phyloP scores from a whole-genome alignment of 768 basidiomycete genomes.

The Sporobolomyces roseus region DNA sequence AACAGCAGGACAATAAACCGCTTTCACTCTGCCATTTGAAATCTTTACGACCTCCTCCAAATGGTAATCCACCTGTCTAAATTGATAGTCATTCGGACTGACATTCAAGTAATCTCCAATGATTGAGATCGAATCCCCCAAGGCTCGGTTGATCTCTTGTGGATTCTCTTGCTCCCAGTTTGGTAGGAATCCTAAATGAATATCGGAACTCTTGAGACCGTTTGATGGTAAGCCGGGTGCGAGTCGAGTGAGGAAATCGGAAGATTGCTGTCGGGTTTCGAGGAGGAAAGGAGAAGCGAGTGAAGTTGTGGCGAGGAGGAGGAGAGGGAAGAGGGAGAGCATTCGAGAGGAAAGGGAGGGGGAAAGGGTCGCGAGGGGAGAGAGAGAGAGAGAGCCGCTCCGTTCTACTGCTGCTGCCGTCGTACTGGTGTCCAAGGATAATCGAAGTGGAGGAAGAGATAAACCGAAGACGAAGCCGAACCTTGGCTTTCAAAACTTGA shows the following conservation, averaged over 20 bases:
- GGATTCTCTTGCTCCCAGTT: slow-evolving; percentile 32
- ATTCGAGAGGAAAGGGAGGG: not conserved
- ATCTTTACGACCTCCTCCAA: not conserved
- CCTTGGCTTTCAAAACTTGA: no score
- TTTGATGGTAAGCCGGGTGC: slow-evolving; percentile 17
- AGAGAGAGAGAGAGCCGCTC: no score
- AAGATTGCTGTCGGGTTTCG: no score
- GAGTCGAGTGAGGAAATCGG: no score
- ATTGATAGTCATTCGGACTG: not conserved
- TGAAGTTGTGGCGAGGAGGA: not conserved
- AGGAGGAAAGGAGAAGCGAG: no score
- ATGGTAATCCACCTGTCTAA: slow-evolving; percentile 31
- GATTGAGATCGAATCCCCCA: slow-evolving; percentile 13
- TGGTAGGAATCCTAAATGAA: slow-evolving; percentile 32
- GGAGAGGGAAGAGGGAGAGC: not conserved
- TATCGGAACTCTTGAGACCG: slow-evolving; percentile 10
- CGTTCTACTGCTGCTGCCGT: no score
- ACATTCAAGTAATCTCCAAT: slow-evolving; percentile 38
- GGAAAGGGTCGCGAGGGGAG: not conserved
- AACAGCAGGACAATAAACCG: slow-evolving; percentile 33
- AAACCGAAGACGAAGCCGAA: no score
- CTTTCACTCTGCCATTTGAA: slow-evolving; percentile 10
- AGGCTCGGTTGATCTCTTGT: slow-evolving; percentile 8
- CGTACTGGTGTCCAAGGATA: no score
- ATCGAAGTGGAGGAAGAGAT: no score